Evolutionary conservation across 805 yeast species (phyloP).

Genomic region (Kuraishia floccosa): DNA sequence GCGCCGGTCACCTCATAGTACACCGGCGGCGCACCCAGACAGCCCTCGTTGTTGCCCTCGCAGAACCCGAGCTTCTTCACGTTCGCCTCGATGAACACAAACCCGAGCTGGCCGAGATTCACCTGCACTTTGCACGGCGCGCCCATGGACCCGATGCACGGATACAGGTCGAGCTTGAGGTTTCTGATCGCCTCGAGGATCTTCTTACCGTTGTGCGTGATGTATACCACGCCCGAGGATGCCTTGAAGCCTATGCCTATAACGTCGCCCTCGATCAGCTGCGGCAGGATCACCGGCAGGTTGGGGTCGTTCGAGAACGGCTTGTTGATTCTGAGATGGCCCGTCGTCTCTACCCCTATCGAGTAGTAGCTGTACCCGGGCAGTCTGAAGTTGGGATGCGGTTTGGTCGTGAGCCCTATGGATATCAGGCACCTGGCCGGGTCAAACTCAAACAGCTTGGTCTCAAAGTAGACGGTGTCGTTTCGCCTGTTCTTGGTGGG

Average conservation of each 20-base stretch:
- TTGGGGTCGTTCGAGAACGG: constrained; percentile 42
- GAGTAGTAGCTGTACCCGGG: constrained; percentile 70
- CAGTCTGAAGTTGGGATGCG: constrained; percentile 63
- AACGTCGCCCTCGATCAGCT: constrained; percentile 38
- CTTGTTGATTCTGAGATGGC: constrained; percentile 54
- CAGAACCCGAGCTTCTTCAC: constrained; percentile 48
- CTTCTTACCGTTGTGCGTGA: constrained; percentile 46
- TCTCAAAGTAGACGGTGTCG: constrained; percentile 60
- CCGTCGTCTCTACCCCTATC: constrained; percentile 63
- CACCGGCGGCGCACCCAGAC: constrained; percentile 25
- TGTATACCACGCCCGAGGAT: constrained; percentile 34
- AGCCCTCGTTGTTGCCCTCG: constrained; percentile 30
- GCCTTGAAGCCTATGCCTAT: constrained; percentile 45
- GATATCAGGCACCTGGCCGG: constrained; percentile 40
- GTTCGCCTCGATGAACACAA: constrained; percentile 83
- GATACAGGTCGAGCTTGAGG: constrained; percentile 36
- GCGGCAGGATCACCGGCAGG: constrained; percentile 33
- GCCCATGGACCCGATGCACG: constrained; percentile 41
- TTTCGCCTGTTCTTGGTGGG: constrained; percentile 23
- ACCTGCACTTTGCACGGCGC: constrained; percentile 38
- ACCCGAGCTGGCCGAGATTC: constrained; percentile 76
- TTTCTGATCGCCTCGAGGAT: constrained; percentile 38
- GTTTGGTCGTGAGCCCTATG: constrained; percentile 59
- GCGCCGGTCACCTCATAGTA: constrained; percentile 13
- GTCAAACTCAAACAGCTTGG: constrained; percentile 30